Evolutionary conservation across 2,329 filamentous ascomycete species (phyloP).

Genomic region (Plenodomus biglobosus): DNA sequence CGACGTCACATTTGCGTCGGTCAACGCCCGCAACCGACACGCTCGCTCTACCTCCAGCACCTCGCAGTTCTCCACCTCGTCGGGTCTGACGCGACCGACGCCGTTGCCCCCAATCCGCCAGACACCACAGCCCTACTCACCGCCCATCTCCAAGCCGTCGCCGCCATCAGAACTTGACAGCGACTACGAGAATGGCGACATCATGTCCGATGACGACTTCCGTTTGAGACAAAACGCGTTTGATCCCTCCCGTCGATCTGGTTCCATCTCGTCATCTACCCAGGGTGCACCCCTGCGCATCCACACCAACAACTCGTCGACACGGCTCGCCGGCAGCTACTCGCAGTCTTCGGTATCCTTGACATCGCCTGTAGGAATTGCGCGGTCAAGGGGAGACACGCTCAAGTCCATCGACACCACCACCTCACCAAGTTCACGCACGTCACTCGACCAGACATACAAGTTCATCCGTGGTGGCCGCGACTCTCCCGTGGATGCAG

Average conservation of each 20-base stretch:
- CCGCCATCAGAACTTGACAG: conserved; percentile 53
- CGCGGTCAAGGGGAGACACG: conserved; percentile 53
- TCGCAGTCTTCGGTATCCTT: conserved; percentile 58
- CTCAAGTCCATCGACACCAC: conserved; percentile 52
- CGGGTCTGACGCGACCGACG: conserved; percentile 52
- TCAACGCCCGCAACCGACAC: conserved; percentile 49
- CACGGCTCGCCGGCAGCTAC: conserved; percentile 50
- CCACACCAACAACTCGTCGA: conserved; percentile 45
- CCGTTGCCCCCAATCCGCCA: conserved; percentile 59
- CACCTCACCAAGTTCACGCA: conserved; percentile 55
- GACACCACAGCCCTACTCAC: conserved; percentile 57
- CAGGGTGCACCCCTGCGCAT: conserved; percentile 43
- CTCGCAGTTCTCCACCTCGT: conserved; percentile 56
- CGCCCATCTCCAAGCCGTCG: conserved; percentile 54
- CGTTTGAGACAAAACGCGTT: conserved; percentile 42
- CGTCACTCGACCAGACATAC: conserved; percentile 60
- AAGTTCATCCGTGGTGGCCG: conserved; percentile 53
- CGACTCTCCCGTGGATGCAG: conserved; percentile 53
- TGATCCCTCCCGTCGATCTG: conserved; percentile 46
- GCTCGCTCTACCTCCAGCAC: conserved; percentile 57
- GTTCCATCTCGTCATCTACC: conserved; percentile 50
- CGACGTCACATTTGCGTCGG: conserved; percentile 49
- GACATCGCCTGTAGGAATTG: conserved; percentile 44
- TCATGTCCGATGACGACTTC: conserved; percentile 53
- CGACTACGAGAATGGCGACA: conserved; percentile 47